These are phyloP conservation scores for Gossypium ekmanianum DNA, from an alignment of 345 rosid genomes.

Conservation along the genomic window DNA sequence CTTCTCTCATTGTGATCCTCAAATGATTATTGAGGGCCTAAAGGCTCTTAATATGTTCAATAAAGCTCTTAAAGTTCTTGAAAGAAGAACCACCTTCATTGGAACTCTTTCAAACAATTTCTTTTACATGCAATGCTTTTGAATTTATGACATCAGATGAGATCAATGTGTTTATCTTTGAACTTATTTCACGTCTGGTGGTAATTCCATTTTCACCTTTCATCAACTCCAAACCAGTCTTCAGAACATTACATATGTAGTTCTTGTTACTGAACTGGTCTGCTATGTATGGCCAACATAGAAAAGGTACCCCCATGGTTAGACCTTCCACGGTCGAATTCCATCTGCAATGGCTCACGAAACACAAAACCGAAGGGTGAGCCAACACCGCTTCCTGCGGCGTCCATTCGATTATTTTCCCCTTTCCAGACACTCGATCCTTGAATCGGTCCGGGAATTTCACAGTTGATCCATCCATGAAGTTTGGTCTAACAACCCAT, in stretches of 20 bases:
- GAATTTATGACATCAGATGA: conserved; percentile 16
- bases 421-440: conserved; percentile 9
- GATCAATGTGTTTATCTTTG: conserved; percentile 17
- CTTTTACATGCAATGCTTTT: conserved; percentile 26
- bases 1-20: too few relatives aligned
- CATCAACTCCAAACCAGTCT: conserved; percentile 14
- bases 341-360: conserved; percentile 46
- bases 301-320: conserved; percentile 30
- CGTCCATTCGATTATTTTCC: conserved; percentile 26
- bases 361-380: conserved; percentile 32
- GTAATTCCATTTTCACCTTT: conserved; percentile 27
- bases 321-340: conserved; percentile 44
- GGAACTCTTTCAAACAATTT: conserved; percentile 21
- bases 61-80: conserved; percentile 24
- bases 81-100: conserved; percentile 32
- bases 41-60: conserved; percentile 11
- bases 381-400: conserved; percentile 32
- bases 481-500: conserved; percentile 29
- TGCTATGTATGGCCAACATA: conserved; percentile 35
- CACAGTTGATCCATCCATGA: neutral
- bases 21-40: neutral
- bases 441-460: conserved; percentile 22
- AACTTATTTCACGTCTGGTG: conserved; percentile 24
- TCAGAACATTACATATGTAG: conserved; percentile 31
- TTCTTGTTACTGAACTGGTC: conserved; percentile 35